Evolutionary conservation across 495 filamentous ascomycete species (phyloP).

Genomic region (Daldinia caldariorum): DNA sequence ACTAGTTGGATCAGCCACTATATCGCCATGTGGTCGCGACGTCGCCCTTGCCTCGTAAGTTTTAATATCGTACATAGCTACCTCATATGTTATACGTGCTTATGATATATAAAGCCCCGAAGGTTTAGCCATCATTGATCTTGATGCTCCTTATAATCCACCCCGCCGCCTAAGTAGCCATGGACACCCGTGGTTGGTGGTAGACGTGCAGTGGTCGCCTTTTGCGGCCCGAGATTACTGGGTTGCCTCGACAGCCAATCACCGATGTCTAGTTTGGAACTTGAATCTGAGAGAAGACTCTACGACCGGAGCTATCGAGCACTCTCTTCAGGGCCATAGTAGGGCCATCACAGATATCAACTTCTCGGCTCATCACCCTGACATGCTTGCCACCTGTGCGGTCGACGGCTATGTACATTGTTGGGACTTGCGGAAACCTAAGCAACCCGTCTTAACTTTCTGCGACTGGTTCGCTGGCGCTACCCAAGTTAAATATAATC

Average conservation of each 20-base stretch:
- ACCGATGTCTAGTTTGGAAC: conserved; percentile 96
- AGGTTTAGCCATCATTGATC: conserved; percentile 90
- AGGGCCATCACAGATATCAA: conserved; percentile 97
- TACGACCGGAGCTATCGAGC: conserved; percentile 78
- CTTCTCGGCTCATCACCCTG: conserved; percentile 91
- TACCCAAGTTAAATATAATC: conserved; percentile 95
- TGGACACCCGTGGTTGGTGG: conserved; percentile 91
- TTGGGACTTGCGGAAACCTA: conserved; percentile 85
- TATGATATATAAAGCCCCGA: conserved; percentile 61
- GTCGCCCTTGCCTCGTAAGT: conserved; percentile 87
- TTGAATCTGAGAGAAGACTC: conserved; percentile 76
- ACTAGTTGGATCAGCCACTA: conserved; percentile 69
- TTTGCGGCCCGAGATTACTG: conserved; percentile 89
- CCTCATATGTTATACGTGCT: conserved; percentile 9
- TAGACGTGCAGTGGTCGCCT: conserved; percentile 98
- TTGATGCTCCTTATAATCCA: conserved; percentile 89
- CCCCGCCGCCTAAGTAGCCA: conserved; percentile 84
- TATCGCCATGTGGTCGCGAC: conserved; percentile 92
- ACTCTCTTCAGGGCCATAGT: conserved; percentile 88
- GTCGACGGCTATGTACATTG: conserved; percentile 94
- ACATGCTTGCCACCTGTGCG: conserved; percentile 87
- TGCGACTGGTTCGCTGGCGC: conserved; percentile 96
- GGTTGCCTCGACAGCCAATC: conserved; percentile 93
- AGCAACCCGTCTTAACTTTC: conserved; percentile 80
- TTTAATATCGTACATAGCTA: not conserved